These are phyloP conservation scores for Colletotrichum phormii DNA, from an alignment of 2,329 filamentous ascomycete species.

Conservation along the genomic window DNA sequence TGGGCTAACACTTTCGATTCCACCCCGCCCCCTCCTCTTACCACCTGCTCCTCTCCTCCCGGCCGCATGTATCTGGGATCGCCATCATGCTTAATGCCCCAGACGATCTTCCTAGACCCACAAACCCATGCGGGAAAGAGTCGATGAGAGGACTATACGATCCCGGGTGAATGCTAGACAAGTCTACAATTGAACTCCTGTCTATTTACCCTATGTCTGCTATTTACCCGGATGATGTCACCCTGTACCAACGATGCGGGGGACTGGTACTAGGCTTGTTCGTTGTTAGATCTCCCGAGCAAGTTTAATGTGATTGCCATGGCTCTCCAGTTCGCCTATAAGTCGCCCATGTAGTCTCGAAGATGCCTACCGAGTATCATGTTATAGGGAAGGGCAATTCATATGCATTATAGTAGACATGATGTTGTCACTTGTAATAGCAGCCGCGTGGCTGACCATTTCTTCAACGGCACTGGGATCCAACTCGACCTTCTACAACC, in stretches of 20 bases:
- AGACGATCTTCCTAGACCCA: neutral
- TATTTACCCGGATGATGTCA: constrained; percentile 14
- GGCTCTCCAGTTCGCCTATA: neutral
- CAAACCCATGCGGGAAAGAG: neutral
- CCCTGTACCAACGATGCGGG: constrained; percentile 6
- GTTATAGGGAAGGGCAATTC: no score
- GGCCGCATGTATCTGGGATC: neutral
- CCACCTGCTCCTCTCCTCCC: neutral
- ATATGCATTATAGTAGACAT: neutral
- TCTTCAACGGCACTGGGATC: neutral
- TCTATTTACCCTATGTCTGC: neutral
- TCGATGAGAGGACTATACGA: neutral
- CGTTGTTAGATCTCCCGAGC: neutral
- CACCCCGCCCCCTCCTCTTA: neutral
- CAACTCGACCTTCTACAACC: constrained; percentile 51
- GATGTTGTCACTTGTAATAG: neutral
- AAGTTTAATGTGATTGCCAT: neutral
- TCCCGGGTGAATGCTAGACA: neutral
- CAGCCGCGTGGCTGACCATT: neutral
- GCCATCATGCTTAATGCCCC: neutral
- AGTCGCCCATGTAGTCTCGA: neutral
- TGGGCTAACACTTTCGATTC: neutral
- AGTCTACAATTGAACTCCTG: neutral
- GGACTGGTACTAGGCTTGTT: neutral
- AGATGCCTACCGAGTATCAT: neutral